phyloP scores from a whole-genome alignment of 2,329 filamentous ascomycete genomes.

The Drechslerella dactyloides region DNA sequence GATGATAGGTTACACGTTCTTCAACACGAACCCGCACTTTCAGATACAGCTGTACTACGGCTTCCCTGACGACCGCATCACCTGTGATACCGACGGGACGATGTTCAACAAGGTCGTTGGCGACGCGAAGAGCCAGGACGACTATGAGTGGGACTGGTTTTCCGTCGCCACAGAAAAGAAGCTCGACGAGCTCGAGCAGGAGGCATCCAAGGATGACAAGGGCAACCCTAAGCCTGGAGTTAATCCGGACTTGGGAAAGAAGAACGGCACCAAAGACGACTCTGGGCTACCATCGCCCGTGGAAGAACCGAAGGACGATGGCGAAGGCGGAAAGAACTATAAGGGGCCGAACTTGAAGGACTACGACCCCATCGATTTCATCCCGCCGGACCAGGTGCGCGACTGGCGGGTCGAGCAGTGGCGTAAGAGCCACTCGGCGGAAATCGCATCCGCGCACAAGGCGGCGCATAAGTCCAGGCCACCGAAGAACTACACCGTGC shows the following conservation, averaged over 20 bases:
- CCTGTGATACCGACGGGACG: neutral
- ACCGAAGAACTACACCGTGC: too few relatives aligned
- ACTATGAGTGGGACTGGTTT: constrained; percentile 34
- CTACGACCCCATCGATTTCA: constrained; percentile 9
- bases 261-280: neutral
- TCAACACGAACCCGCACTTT: constrained; percentile 27
- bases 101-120: neutral
- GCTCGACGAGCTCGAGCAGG: neutral
- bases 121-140: constrained; percentile 13
- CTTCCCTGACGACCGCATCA: constrained; percentile 3
- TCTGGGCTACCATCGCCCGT: constrained; percentile 4
- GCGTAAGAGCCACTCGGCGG: neutral
- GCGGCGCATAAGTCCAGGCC: neutral
- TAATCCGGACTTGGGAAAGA: neutral
- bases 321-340: constrained; percentile 1
- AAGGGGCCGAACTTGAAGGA: constrained; percentile 16
- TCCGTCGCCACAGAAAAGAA: neutral
- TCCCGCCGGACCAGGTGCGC: constrained; percentile 3
- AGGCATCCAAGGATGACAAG: neutral
- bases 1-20: constrained; percentile 22
- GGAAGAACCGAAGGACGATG: neutral
- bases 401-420: neutral
- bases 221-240: neutral
- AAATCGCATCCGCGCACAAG: neutral
- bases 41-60: constrained; percentile 28